Evolutionary conservation across 78 protist species (phyloP), one percentile per base, ranked within the genome.

Genomic region (Pigoraptor vietnamica): DNA sequence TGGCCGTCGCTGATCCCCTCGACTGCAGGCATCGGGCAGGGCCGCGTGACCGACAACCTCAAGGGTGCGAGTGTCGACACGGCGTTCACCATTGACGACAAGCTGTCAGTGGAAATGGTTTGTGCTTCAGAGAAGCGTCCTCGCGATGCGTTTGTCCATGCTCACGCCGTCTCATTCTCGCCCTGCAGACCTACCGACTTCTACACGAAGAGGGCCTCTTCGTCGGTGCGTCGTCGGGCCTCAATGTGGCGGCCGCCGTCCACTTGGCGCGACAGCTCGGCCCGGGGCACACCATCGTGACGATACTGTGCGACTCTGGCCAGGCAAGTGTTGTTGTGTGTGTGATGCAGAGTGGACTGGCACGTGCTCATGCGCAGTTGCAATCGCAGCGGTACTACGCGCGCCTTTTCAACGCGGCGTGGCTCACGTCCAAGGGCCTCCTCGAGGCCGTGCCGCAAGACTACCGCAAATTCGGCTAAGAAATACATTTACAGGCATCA

Each of bases 41-140:
- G 96, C 40, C 91, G 96, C 9, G 92, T 94, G 39, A 94, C 96
- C 0, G 96, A 92, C 23, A 94, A 94, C 81, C 56, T 94, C 25
- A 48, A 90, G 34, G 96, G 91, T 32, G 94, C 94, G 0, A 23
- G 0, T 2, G 39, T 94, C 38, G 94, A 94, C 34, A 38, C 19
- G 36, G 91, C 94, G 0, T 19, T 94, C 24, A 83, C 67, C 24
- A 56, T 94, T 0, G 40, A 89, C 39, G 96, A 94, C 81, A 24
- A 2, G 23, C 9, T 1, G 23, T 55, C 94, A 0, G 91, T 94
- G 33, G 94, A 37, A n/a, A 89, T 39, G 92, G 93, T 93, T n/a
- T n/a, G 92, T 1, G 91, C 33, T 34, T 14, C 38, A 2, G 83
- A 32, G 37, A 0, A 83, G 25, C 87, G 67, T 14, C 14, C 67